These are phyloP conservation scores for Cladorrhinum sp. DNA, from an alignment of 2,329 filamentous ascomycete genomes.

Conservation along the genomic window DNA sequence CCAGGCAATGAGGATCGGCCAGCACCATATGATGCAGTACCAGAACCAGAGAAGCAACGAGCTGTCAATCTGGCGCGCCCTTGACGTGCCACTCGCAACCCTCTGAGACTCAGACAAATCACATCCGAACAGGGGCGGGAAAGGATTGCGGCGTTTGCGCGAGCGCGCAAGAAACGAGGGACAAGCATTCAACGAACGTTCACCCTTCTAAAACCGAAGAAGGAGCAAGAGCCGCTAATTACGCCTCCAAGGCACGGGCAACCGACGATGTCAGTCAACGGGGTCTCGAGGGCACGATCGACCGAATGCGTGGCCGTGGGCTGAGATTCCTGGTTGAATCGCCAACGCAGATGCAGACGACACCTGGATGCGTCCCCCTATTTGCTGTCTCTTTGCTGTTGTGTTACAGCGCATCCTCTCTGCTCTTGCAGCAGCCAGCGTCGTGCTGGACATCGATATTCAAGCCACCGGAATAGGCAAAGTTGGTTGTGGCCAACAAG, in stretches of 20 bases:
- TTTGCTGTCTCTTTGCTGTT: neutral
- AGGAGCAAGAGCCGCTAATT: conserved; percentile 13
- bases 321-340: conserved; percentile 5
- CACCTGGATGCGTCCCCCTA: neutral
- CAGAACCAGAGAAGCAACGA: conserved; percentile 15
- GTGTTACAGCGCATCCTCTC: neutral
- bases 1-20: conserved; percentile 12
- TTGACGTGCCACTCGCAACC: conserved; percentile 19
- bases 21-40: conserved; percentile 17
- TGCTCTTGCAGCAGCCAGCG: neutral
- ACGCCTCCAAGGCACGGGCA: conserved; percentile 8
- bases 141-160: conserved; percentile 9
- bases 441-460: neutral
- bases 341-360: neutral
- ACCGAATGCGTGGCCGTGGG: neutral
- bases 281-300: neutral
- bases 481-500: neutral
- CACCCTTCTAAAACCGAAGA: conserved; percentile 7
- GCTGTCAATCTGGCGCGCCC: conserved; percentile 23
- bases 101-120: conserved; percentile 3
- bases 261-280: conserved; percentile 6
- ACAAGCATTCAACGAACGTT: conserved; percentile 8
- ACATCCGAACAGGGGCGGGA: conserved; percentile 5
- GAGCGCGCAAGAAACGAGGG: conserved; percentile 12
- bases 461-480: neutral